Base-by-base conservation (phyloP, 2,329 filamentous ascomycete genomes). In the Periconia digitata region DNA sequence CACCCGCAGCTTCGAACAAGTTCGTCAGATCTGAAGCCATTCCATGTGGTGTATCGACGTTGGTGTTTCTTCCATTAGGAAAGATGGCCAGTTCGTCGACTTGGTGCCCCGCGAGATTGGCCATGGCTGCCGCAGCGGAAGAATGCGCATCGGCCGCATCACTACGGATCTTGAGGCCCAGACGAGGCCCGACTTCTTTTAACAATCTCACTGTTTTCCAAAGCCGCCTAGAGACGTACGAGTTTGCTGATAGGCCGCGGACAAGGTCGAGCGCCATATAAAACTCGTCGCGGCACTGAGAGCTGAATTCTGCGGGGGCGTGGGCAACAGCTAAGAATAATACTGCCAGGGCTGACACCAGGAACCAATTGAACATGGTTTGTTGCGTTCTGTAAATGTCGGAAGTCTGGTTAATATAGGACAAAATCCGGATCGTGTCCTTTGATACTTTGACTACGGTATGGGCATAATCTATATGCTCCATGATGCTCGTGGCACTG, bases 291-390 rank as follows among this genome's bases (percentile, higher is more conserved):
- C 87, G 80, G 54, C 86, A 90, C 20, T 78, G 71, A 8, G 79
- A 75, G 58, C 84, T 87, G 66, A 91, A 92, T 21, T 84, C 79
- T 0, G 86, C 80, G 0, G 88, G 87, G 0, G 86, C 86, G 61
- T 92, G 88, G 3, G 86, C 86, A 0, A 86, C 87, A 1, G 87
- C 88, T 1, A 92, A 78, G 63, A 92, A 91, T 12, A 92, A 75
- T 3, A 89, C 87, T 0, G 87, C 85, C 17, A 92, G 82, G 1
- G 86, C 85, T 0, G 86, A 88, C 1, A 86, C 84, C 17, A 92
- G 76, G 60, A 92, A 92, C 59, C 91, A 88, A 67, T 92, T 87
- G 72, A 90, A 91, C 65, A 90, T 87, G 6, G 86, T 83, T 69
- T 91, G 87, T 43, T 87, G 82, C 27, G 79, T 81, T 29, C 83